Evolutionary conservation across 2,329 filamentous ascomycete species (phyloP), one percentile per base, ranked within the genome.

Genomic region (Neonectria magnoliae): DNA sequence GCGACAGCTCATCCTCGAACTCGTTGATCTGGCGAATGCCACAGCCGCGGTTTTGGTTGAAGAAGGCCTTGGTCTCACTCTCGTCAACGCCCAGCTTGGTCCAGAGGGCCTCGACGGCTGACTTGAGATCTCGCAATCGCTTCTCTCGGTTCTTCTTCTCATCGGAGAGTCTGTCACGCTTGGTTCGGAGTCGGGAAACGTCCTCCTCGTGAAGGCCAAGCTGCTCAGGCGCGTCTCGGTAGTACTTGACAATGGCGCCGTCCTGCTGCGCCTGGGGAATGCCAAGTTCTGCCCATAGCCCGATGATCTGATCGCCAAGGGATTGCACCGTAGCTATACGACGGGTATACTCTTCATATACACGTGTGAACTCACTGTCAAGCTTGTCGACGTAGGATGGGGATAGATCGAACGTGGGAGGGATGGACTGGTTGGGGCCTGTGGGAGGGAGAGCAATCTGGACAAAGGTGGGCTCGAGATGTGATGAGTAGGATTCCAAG

Each of bases 301-400:
- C 92, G 73, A 99, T 96, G 64, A 97, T 95, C 66, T 96, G 90
- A 73, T 97, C 92, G 44, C 89, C 90, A 3, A 93, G 80, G 20
- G 89, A 81, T 78, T 93, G 89, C 14, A 98, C 94, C 0, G 88
- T 88, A 31, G 87, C 86, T 48, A 97, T 85, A 52, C 96, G 92
- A 70, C 90, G 91, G 47, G 91, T 93, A 80, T 98, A 99, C 81
- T 99, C 97, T 75, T 98, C 94, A 79, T 98, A 98, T 20, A 99
- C 93, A 65, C 94, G 89, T 11, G 93, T 93, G 76, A 98, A 99
- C 79, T 99, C 96, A 58, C 87, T 85, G 77, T 99, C 95, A 20
- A 99, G 87, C 62, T 91, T 90, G 66, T 92, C 88, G 57, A 98
- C 92, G 75, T 98, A 99, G 5, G 91, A 86, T 0, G 93, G 90